Conservation (phyloP, 176 grass and related monocot genomes). For the Coix lacrymajobi region DNA sequence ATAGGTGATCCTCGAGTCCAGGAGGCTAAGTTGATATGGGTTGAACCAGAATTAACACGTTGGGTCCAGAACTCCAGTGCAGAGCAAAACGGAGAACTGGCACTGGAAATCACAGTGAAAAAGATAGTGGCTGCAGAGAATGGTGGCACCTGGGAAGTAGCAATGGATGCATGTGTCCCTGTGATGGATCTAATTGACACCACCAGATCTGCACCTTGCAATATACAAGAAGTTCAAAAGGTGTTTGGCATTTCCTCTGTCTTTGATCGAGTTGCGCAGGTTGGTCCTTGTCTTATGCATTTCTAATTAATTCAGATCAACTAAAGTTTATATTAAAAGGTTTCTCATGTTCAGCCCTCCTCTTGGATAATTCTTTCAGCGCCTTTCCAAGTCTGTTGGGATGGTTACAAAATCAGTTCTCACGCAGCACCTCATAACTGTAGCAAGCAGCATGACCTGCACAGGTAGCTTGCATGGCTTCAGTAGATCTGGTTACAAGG, state of each 20-base stretch:
- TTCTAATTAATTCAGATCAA: conserved; percentile 10
- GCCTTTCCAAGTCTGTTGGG: conserved; percentile 45
- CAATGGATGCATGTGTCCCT: conserved; percentile 64
- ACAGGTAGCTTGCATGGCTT: conserved; percentile 60
- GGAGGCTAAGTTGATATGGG: conserved; percentile 49
- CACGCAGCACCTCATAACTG: conserved; percentile 41
- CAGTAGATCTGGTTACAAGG: conserved; percentile 44
- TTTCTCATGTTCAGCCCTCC: conserved; percentile 8
- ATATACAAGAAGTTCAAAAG: conserved; percentile 45
- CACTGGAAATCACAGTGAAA: conserved; percentile 45
- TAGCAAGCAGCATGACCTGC: conserved; percentile 65
- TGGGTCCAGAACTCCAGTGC: conserved; percentile 41
- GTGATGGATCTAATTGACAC: conserved; percentile 63
- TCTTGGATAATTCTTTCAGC: conserved; percentile 28
- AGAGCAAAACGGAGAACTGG: conserved; percentile 45
- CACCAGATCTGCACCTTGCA: conserved; percentile 43
- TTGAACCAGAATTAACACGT: conserved; percentile 32
- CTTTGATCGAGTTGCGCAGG: conserved; percentile 44
- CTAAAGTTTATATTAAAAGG: not conserved
- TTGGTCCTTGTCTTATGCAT: conserved; percentile 15
- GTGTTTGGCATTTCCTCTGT: conserved; percentile 49
- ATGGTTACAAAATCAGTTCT: conserved; percentile 60
- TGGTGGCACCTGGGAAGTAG: conserved; percentile 43
- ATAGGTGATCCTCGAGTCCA: conserved; percentile 55
- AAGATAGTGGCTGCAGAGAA: conserved; percentile 13